These are phyloP conservation scores for Hyphopichia burtonii DNA, from an alignment of 1,139 yeast genomes.

Conservation along the genomic window DNA sequence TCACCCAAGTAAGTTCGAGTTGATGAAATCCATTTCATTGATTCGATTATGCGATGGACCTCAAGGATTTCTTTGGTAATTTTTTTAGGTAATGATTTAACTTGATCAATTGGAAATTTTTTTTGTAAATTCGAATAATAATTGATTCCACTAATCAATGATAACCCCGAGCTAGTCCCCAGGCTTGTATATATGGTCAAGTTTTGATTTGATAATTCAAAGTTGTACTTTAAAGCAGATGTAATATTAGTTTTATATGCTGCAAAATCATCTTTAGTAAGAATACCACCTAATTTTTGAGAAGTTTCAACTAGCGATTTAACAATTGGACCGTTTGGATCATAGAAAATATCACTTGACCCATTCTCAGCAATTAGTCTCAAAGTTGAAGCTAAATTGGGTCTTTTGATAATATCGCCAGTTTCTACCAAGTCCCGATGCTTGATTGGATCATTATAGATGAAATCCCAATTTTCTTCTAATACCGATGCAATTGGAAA, in stretches of 20 bases:
- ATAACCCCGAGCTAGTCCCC: conserved; percentile 85
- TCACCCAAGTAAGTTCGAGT: conserved; percentile 85
- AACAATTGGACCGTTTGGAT: conserved; percentile 76
- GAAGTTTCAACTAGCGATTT: conserved; percentile 47
- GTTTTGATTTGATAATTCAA: conserved; percentile 33
- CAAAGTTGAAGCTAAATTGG: conserved; percentile 64
- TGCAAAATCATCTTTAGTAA: conserved; percentile 62
- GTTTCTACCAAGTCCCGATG: conserved; percentile 28
- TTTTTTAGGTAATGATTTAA: neutral
- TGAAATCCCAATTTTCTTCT: conserved; percentile 54
- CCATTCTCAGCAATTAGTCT: conserved; percentile 72
- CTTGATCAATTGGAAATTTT: conserved; percentile 6
- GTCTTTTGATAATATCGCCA: conserved; percentile 65
- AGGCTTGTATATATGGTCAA: conserved; percentile 62
- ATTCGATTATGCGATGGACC: conserved; percentile 73
- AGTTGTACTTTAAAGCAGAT: conserved; percentile 49
- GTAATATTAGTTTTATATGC: conserved; percentile 56
- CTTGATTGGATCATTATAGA: conserved; percentile 34
- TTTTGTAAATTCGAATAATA: conserved; percentile 44
- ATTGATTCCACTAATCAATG: conserved; percentile 71
- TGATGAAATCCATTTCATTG: conserved; percentile 92
- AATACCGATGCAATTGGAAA: conserved; percentile 26
- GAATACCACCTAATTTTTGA: conserved; percentile 56
- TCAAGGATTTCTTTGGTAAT: conserved; percentile 14
- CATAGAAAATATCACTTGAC: conserved; percentile 74